Base-by-base conservation (phyloP, 2,329 filamentous ascomycete species). In the Fusarium duplospermum region DNA sequence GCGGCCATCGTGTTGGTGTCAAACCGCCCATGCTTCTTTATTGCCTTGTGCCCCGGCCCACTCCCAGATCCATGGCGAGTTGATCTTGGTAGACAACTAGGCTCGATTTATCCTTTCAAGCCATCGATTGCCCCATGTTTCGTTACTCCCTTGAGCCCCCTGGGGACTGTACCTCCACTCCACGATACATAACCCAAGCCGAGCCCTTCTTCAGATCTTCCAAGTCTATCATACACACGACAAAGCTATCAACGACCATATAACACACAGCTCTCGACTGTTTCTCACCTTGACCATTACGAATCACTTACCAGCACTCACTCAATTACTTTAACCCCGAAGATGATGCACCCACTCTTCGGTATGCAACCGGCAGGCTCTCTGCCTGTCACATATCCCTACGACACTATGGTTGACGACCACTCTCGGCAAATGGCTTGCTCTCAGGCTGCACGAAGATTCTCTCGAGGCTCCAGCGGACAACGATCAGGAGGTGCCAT, bases 401-500 rank as follows among this genome's bases (percentile, higher is more conserved):
- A 80, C 62, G 86, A 88, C 68, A 81, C 82, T 59, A 83, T 88
- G 59, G 76, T 88, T 64, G 87, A 90, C 76, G 87, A 89, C 69
- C 80, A 88, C 36, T 86, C 86, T 29, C 86, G 83, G 71, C 89
- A 91, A 70, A 85, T 88, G 77, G 82, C 85, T 62, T 79, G 84
- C 42, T 85, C 86, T 38, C 86, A 87, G 66, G 81, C 84, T 31
- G 80, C 84, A 42, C 85, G 87, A 57, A 84, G 86, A 69, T 82
- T 85, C 70, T 89, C 89, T 24, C 84, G 86, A 70, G 82, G 84
- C 27, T 87, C 87, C 10, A 87, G 84, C 72, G 85, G 87, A 73
- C 87, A 87, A 80, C 87, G 85, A 77, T 82, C 81, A 59, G 85
- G 83, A 75, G 84, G 83, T 69, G 83, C 84, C 67, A 91, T 89